Percentiles rank a stretch among this genome's conserved stretches.
These are phyloP conservation scores for Euphorbia corollata DNA, from an alignment of 441 rosid species.

Conservation along the genomic window DNA sequence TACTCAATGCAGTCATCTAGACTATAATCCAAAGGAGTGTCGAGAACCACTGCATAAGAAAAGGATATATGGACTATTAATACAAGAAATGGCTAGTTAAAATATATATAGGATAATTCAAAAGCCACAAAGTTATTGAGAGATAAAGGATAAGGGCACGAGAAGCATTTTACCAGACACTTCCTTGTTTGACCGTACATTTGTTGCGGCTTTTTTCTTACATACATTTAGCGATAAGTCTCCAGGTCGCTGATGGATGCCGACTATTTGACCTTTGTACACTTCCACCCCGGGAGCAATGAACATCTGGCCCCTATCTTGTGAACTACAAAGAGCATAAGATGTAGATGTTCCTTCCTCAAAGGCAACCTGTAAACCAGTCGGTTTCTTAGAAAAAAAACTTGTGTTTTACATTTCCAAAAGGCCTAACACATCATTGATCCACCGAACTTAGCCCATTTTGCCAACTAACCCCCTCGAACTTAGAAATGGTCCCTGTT, in stretches of 20 bases:
- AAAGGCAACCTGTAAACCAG: conserved; percentile 70
- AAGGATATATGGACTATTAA: conserved; percentile 6
- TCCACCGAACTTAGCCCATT: no score
- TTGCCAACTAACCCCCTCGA: no score
- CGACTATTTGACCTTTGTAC: conserved; percentile 86
- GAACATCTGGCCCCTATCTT: conserved; percentile 94
- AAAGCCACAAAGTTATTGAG: no score
- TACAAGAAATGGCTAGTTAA: neutral
- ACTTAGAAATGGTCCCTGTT: no score
- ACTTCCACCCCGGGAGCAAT: conserved; percentile 71
- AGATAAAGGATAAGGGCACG: neutral
- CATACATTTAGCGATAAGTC: conserved; percentile 83
- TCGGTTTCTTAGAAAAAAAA: neutral
- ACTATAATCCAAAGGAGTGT: conserved; percentile 74
- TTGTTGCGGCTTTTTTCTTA: conserved; percentile 96
- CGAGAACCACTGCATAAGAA: conserved; percentile 66
- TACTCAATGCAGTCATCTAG: conserved; percentile 94
- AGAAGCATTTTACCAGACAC: conserved; percentile 47
- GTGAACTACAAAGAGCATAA: conserved; percentile 75
- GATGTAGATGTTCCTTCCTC: conserved; percentile 81
- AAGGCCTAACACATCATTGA: no score
- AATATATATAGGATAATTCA: no score
- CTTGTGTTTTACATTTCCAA: no score
- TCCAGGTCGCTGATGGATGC: conserved; percentile 90
- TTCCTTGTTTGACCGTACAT: conserved; percentile 84